Base-by-base conservation (phyloP, 768 basidiomycete species). In the Mycena chlorophos region DNA sequence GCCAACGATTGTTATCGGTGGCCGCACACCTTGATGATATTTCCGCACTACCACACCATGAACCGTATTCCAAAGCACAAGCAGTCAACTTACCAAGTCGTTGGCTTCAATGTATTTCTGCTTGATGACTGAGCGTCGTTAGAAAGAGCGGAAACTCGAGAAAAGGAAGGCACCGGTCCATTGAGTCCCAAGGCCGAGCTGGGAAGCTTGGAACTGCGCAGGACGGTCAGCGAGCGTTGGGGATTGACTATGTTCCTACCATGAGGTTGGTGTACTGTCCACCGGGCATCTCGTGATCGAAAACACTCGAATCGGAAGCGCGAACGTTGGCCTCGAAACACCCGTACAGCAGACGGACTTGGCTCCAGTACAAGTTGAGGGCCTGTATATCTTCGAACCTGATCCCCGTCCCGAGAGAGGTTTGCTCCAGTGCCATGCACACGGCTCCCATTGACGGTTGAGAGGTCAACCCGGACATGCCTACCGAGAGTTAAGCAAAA, bases 371-470 rank as follows among this genome's bases (percentile, higher is more conserved):
- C 54, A 87, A 73, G 81, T 99, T 99, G 65, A 99, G 84, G 26
- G 94, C 90, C 70, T 98, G 95, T 65, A 99, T 94, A 72, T 98
- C 93, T 64, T 92, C 91, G 70, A 96, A 94, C 50, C 90, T 88
- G 67, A 99, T 99, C 57, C 97, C 97, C 20, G 96, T 94, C 61
- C 95, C 97, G 55, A 98, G 79, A 31, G 80, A 74, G 31, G 92
- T 94, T 75, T 99, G 97, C 75, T 99, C 97, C 46, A 99, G 77
- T 25, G 97, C 96, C 78, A 86, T 84, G 73, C 89, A 89, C 31
- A 99, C 85, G 29, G 97, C 97, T 65, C 97, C 97, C 97, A 99
- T 99, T 4, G 97, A 92, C 19, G 97, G 95, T 68, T 99, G 97
- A 19, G 97, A 98, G 49, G 97, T 99, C 62, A 96, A 78, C 56